Percentiles rank a stretch among this genome's conserved stretches.
Conservation (phyloP, 2,329 filamentous ascomycete species). For the Podosphaera xanthii region DNA sequence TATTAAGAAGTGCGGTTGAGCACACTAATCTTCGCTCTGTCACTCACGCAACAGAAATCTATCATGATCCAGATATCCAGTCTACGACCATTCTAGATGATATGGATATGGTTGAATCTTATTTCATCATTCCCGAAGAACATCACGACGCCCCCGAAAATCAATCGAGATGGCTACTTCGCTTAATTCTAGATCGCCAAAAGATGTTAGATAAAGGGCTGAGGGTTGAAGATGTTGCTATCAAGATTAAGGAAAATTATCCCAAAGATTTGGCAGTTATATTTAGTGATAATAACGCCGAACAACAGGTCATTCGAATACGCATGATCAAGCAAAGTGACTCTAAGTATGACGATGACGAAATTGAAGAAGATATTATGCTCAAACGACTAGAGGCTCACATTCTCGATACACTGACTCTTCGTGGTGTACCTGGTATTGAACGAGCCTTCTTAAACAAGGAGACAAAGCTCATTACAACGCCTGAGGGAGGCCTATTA, state of each 20-base stretch:
- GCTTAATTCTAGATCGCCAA: constrained; percentile 78
- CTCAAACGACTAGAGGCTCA: constrained; percentile 81
- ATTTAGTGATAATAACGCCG: constrained; percentile 94
- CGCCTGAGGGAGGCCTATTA: constrained; percentile 47
- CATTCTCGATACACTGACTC: constrained; percentile 70
- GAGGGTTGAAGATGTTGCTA: constrained; percentile 73
- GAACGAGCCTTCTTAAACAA: constrained; percentile 85
- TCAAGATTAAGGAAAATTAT: constrained; percentile 75
- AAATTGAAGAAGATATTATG: constrained; percentile 72
- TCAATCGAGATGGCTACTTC: constrained; percentile 87
- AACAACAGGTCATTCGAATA: constrained; percentile 82
- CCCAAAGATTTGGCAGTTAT: constrained; percentile 70
- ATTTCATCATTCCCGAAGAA: constrained; percentile 83
- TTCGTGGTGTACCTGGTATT: constrained; percentile 75
- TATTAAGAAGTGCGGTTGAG: constrained; percentile 71
- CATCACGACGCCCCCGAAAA: constrained; percentile 34
- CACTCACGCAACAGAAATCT: constrained; percentile 80
- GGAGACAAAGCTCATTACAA: constrained; percentile 43
- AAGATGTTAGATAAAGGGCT: constrained; percentile 90
- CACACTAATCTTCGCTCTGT: constrained; percentile 86
- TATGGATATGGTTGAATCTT: constrained; percentile 84
- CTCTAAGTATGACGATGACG: constrained; percentile 50
- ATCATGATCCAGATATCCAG: constrained; percentile 84
- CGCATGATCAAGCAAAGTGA: constrained; percentile 51
- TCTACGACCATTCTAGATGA: constrained; percentile 72